phyloP scores from a whole-genome alignment of 129 eudicot species.

The Tagetes erecta region DNA sequence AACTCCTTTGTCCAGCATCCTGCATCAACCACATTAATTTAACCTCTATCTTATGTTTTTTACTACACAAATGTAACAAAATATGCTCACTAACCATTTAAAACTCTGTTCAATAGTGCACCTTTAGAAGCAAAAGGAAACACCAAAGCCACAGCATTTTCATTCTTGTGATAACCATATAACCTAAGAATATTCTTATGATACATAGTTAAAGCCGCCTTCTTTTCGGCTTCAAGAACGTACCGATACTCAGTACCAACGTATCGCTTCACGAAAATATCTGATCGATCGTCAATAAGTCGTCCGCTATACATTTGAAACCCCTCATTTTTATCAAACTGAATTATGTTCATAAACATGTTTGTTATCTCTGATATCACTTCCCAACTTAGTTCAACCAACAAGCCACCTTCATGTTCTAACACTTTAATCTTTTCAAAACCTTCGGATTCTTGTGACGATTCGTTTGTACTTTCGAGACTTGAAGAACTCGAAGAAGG shows the following conservation, averaged over 20 bases:
- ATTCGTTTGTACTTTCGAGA: conserved; percentile 33
- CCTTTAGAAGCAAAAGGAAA: conserved; percentile 36
- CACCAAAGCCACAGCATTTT: conserved; percentile 41
- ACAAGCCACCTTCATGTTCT: conserved; percentile 6
- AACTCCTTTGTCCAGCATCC: conserved; percentile 34
- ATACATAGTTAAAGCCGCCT: conserved; percentile 46
- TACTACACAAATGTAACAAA: background rate
- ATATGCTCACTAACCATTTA: conserved; percentile 48
- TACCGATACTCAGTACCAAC: conserved; percentile 26
- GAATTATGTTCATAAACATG: conserved; percentile 30
- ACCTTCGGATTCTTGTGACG: conserved; percentile 26
- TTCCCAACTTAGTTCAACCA: conserved; percentile 45
- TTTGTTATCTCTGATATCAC: conserved; percentile 43
- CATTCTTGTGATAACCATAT: conserved; percentile 45
- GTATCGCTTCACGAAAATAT: conserved; percentile 41
- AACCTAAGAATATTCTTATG: conserved; percentile 51
- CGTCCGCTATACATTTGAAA: conserved; percentile 39
- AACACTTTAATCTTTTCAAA: background rate
- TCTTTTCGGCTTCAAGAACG: conserved; percentile 47
- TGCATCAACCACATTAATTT: conserved; percentile 17
- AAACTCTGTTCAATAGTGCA: conserved; percentile 35
- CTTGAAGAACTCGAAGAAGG: conserved; percentile 45
- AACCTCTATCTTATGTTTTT: background rate
- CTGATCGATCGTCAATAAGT: conserved; percentile 13
- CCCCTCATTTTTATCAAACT: conserved; percentile 20